Percentiles rank a stretch among this genome's conserved stretches.
Conservation (phyloP, 768 basidiomycete genomes). For the Phylloporus sp. region DNA sequence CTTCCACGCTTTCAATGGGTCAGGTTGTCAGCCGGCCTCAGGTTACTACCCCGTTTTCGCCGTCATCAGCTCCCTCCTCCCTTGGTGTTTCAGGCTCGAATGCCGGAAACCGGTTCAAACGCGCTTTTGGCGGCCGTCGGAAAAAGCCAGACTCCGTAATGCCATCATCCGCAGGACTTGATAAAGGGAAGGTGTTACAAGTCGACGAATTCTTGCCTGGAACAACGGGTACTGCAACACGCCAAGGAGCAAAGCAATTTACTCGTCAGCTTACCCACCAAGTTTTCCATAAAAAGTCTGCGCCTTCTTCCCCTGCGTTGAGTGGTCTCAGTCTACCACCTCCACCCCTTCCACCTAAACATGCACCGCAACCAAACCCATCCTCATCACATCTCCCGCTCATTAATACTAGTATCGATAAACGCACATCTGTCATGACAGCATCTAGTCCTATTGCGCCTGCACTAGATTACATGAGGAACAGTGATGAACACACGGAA, state of each 20-base stretch:
- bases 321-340: slow-evolving; percentile 29
- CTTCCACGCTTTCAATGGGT: slow-evolving; percentile 30
- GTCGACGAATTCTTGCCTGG: slow-evolving; percentile 15
- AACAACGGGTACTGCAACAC: slow-evolving; percentile 9
- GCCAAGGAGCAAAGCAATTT: slow-evolving; percentile 33
- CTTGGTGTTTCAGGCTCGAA: slow-evolving; percentile 16
- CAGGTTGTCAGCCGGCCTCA: slow-evolving; percentile 35
- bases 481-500: slow-evolving; percentile 34
- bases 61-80: slow-evolving; percentile 27
- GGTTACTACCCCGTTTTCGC: slow-evolving; percentile 17
- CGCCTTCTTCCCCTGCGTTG: slow-evolving; percentile 31
- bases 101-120: slow-evolving; percentile 28
- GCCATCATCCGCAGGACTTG: slow-evolving; percentile 20
- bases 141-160: slow-evolving; percentile 27
- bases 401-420: slow-evolving; percentile 29
- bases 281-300: slow-evolving; percentile 41
- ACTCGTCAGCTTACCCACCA: slow-evolving; percentile 45
- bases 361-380: slow-evolving; percentile 15
- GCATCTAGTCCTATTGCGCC: slow-evolving; percentile 53
- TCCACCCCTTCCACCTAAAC: slow-evolving; percentile 39
- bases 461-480: slow-evolving; percentile 53
- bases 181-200: slow-evolving; percentile 19
- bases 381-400: slow-evolving; percentile 23
- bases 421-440: slow-evolving; percentile 50
- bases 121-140: slow-evolving; percentile 31